Conservation (phyloP, 2,329 filamentous ascomycete species). For the Curvularia eragrostidis region DNA sequence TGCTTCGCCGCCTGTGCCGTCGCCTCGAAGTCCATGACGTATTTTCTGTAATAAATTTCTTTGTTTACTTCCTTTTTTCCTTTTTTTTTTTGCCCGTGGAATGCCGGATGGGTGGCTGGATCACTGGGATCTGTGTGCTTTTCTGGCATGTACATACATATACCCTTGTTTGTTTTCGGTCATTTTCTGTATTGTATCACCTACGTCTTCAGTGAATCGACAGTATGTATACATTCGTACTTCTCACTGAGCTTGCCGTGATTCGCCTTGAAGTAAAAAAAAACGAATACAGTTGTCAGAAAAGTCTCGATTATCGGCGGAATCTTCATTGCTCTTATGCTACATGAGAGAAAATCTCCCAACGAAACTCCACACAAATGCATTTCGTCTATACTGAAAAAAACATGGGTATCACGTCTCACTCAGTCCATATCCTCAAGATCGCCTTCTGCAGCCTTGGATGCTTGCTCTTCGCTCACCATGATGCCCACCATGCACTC, state of each 20-base stretch:
- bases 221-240: neutral
- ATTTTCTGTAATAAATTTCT: neutral
- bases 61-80: neutral
- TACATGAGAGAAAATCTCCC: too few relatives aligned
- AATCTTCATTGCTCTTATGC: too few relatives aligned
- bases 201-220: neutral
- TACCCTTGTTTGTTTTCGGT: neutral
- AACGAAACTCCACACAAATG: conserved; percentile 6
- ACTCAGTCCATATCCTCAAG: conserved; percentile 68
- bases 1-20: neutral
- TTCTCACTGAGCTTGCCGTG: too few relatives aligned
- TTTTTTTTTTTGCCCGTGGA: neutral
- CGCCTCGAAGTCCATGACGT: neutral
- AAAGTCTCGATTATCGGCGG: too few relatives aligned
- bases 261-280: too few relatives aligned
- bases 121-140: neutral
- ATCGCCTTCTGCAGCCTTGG: conserved; percentile 23
- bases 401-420: conserved; percentile 20
- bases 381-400: conserved; percentile 16
- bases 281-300: too few relatives aligned
- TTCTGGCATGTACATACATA: neutral
- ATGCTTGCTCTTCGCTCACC: conserved; percentile 61
- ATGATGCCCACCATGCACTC: conserved; percentile 68
- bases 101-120: neutral
- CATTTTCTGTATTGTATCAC: neutral